Base-by-base conservation (phyloP, 2,329 filamentous ascomycete genomes). In the Phialophora chinensis region DNA sequence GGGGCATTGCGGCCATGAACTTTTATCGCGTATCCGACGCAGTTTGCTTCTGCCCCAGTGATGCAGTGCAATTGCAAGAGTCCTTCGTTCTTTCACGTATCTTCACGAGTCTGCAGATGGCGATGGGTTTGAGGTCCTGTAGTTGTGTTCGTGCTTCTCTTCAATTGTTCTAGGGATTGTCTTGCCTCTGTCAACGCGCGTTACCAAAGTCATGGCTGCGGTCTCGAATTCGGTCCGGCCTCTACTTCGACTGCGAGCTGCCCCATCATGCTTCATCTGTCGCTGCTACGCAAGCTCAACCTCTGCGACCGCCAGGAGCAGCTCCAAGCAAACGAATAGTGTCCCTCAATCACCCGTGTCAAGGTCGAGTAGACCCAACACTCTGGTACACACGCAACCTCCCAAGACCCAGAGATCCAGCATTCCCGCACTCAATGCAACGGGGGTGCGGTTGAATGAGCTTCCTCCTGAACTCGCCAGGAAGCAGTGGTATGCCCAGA, bases 401-500 rank as follows among this genome's bases (percentile, higher is more conserved):
- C 14, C 11, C 17, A 61, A 53, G 23, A 23, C 14, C 17, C 59
- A 54, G 31, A 29, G 35, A 29, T 44, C 59, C 29, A 38, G 31
- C 49, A 53, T 61, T 38, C 59, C 59, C 20, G 12, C 31, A 31
- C 61, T 38, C 1, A 31, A 35, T 38, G 38, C 42, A n/a, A 53
- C 54, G 23, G 38, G 17, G 29, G 38, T 11, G 44, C 27, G 27
- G 10, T 42, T 44, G 27, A 56, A 44, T 27, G 63, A 54, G 20
- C 54, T 67, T 20, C 33, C 60, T 33, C 63, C 65, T 6, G 59
- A 65, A 4, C 49, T 57, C 31, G 47, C 42, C 23, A 50, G 44
- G 35, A 70, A 70, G 44, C 63, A 67, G 38, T 66, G 60, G 60
- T 70, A 66, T 49, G 68, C 66, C 8, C 50, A 61, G 42, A 67